A percentile compares a stretch with the other conserved stretches of the same genome.
Evolutionary conservation across 176 grass and related monocot species (phyloP).

Genomic region (Luzula sylvatica): DNA sequence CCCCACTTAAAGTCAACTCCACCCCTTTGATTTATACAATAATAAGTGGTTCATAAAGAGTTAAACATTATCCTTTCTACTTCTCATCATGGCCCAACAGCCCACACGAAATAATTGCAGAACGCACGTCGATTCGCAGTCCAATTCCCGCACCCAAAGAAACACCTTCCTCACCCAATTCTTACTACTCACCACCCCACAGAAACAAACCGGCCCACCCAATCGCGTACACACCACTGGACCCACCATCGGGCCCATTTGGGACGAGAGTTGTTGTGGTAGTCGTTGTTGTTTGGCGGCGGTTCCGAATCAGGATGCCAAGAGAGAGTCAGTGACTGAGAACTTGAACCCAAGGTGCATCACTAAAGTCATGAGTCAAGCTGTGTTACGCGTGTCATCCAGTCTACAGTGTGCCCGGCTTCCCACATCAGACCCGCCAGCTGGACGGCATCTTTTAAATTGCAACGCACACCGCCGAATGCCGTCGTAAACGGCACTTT

Average conservation of each 20-base stretch:
- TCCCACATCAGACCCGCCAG: slow-evolving; percentile 80
- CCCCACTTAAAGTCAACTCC: slow-evolving; percentile 10
- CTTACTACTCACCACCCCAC: slow-evolving; percentile 62
- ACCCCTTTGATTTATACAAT: slow-evolving; percentile 20
- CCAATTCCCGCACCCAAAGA: slow-evolving; percentile 91
- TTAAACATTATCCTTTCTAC: background rate
- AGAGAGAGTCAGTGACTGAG: slow-evolving; percentile 68
- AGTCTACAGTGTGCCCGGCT: slow-evolving; percentile 85
- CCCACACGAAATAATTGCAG: slow-evolving; percentile 72
- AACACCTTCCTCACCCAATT: slow-evolving; percentile 49
- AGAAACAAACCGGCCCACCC: too few relatives aligned
- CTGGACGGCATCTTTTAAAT: slow-evolving; percentile 85
- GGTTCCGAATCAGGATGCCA: slow-evolving; percentile 28
- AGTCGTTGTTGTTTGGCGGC: slow-evolving; percentile 13
- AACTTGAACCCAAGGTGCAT: slow-evolving; percentile 89
- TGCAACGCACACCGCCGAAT: slow-evolving; percentile 58
- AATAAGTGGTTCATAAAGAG: background rate
- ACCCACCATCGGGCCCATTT: slow-evolving; percentile 36
- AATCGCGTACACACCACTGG: too few relatives aligned
- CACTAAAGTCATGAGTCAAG: slow-evolving; percentile 57
- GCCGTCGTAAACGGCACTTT: slow-evolving; percentile 84
- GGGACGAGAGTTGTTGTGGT: slow-evolving; percentile 8
- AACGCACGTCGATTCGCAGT: slow-evolving; percentile 52
- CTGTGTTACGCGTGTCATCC: slow-evolving; percentile 87
- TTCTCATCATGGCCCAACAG: slow-evolving; percentile 16